Conservation (phyloP, 2,329 filamentous ascomycete species). For the Daldinia sp. region DNA sequence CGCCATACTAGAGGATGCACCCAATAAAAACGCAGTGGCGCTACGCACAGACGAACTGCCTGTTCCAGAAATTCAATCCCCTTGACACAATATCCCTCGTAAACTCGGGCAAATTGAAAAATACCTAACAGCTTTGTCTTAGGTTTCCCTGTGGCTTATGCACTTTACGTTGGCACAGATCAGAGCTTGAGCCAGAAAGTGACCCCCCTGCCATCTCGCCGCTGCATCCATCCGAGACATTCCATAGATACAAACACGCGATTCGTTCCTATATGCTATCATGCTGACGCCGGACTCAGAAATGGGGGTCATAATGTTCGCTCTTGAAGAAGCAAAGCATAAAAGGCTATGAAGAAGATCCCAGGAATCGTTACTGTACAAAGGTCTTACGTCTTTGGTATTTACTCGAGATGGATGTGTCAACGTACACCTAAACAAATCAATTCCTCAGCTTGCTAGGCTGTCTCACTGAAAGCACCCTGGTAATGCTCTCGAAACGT, state of each 20-base stretch:
- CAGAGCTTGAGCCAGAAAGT: background rate
- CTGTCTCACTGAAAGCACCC: constrained; percentile 11
- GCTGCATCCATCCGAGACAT: constrained; percentile 18
- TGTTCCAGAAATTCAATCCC: too few relatives aligned
- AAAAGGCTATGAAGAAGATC: background rate
- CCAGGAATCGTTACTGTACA: background rate
- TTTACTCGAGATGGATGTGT: background rate
- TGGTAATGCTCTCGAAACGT: constrained; percentile 6
- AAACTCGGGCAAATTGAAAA: too few relatives aligned
- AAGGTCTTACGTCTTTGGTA: background rate
- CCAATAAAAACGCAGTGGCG: too few relatives aligned
- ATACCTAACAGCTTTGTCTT: too few relatives aligned
- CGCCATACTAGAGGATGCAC: too few relatives aligned
- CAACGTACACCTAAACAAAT: background rate
- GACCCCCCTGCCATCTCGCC: background rate
- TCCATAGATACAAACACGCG: background rate
- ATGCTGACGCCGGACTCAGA: too few relatives aligned
- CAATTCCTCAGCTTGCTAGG: constrained; percentile 16
- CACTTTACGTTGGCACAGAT: background rate
- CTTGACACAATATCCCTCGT: too few relatives aligned
- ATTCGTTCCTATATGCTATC: too few relatives aligned
- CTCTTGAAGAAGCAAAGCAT: too few relatives aligned
- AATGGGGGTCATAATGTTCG: too few relatives aligned
- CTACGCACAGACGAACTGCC: too few relatives aligned
- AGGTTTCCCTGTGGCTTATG: too few relatives aligned